phyloP scores from a whole-genome alignment of 139 green algal genomes.

The Spirogloea muscicola region DNA sequence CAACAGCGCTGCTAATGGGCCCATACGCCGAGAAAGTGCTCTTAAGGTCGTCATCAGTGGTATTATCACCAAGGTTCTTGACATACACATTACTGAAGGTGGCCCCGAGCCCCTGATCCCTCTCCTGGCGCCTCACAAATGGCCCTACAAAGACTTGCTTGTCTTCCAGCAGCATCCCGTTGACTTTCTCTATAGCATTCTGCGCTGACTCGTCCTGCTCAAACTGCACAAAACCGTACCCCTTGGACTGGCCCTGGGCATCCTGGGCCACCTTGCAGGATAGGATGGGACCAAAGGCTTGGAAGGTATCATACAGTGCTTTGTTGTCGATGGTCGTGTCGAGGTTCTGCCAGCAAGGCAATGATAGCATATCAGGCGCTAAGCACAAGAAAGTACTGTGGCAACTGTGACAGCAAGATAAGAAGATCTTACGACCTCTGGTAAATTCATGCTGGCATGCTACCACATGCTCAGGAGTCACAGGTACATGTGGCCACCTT shows the following conservation, averaged over 20 bases:
- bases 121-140: constrained; percentile 51
- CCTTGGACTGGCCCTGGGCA: constrained; percentile 49
- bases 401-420: neutral
- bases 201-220: constrained; percentile 53
- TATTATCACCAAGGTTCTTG: constrained; percentile 55
- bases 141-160: constrained; percentile 55
- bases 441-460: neutral
- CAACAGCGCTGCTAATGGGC: constrained; percentile 41
- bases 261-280: constrained; percentile 58
- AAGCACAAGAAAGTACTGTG: neutral
- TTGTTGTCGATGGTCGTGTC: constrained; percentile 62
- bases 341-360: constrained; percentile 48
- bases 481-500: constrained; percentile 34
- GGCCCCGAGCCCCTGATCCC: neutral
- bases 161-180: constrained; percentile 55
- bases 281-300: constrained; percentile 53
- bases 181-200: constrained; percentile 57
- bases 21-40: constrained; percentile 47
- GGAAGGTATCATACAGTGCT: constrained; percentile 59
- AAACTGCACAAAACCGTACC: constrained; percentile 63
- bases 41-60: constrained; percentile 48
- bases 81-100: constrained; percentile 58
- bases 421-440: neutral
- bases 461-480: neutral
- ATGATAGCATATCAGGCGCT: neutral